Evolutionary conservation across 1,139 yeast genomes (phyloP), one percentile per base, ranked within the genome.

Genomic region (Pneumocystis oryctolagi): DNA sequence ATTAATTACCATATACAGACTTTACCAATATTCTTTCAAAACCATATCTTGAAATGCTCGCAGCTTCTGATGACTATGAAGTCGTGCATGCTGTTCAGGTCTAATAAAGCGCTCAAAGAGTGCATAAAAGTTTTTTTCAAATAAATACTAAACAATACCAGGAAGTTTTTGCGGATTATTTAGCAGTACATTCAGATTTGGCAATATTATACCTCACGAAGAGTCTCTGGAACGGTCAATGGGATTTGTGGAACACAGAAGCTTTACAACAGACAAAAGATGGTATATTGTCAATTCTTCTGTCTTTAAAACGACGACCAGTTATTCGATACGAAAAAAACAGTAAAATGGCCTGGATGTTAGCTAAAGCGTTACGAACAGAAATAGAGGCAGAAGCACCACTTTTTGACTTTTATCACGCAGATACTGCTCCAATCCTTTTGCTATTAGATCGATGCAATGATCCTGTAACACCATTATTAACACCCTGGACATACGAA

Each of bases 401-500:
- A 68, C 73, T 90, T 57, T 89, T 89, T 73, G 95, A 87, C 68
- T 80, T 85, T 71, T 66, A 74, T 35, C 71, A 71, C 60, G 76
- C 78, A 61, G 96, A 88, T 70, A 75, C 84, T 0, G 83, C 92
- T 0, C 95, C 97, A 0, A 72, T 87, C 20, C 74, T 94, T 60
- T 73, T 94, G n/a, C 76, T 92, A 1, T 72, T 92, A 61, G 98
- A 92, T 73, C 78, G 99, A 62, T 82, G 84, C 65, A 85, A 83
- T 70, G 99, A 92, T 73, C 97, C 97, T 1, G 78, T 90, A 37
- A 92, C 99, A 0, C 97, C 99, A 1, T 77, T 92, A 59, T 75
- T 92, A 60, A 82, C 85, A 56, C 98, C 97, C 1, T 92, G 99
- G 99, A 90, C 98, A 0, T 92, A 89, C 73, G 97, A 92, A 71